Base-by-base conservation (phyloP, 179 eudicot species). In the Carnegiea gigantea region DNA sequence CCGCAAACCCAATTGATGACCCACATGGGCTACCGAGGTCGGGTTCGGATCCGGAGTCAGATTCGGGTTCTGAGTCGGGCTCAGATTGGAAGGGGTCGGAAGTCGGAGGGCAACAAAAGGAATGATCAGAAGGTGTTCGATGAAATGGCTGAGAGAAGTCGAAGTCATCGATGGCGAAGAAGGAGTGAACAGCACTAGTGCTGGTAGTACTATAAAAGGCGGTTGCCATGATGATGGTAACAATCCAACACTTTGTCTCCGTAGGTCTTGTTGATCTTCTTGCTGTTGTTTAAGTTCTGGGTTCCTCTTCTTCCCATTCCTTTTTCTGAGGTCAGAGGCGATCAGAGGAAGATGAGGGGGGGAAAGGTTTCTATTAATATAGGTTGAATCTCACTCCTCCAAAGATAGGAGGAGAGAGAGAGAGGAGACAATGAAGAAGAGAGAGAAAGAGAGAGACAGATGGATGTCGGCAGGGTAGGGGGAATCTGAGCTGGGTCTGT, bases 241-340 rank as follows among this genome's bases (percentile, higher is more conserved):
- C 33, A 67, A 67, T 67, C 46, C 8, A 67, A 14, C 10, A 4
- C 38, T 28, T 2, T 18, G 9, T 15, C 28, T 72, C 24, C 40
- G 12, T 6, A 53, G 24, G 13, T 38, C 2, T 20, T 18, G 26
- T 71, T 60, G 65, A 4, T 38, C 14, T 7, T 24, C 12, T 38
- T 67, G 2, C 17, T 40, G 11, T 33, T 14, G 21, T 40, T 71
- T 18, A 36, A 10, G 51, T 38, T 72, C 15, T 40, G 23, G 49
- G 76, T 38, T 72, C 15, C 48, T 43, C 51, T 72, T 72, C 76
- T 28, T 67, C 72, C 72, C 72, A 67, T 67, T 67, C 76, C 76
- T 38, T 21, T 51, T 72, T 72, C 49, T 18, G 51, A 23, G 48
- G 11, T 40, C 38, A 38, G 23, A 26, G 76, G 40, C 2, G 72